phyloP scores from a whole-genome alignment of 2,329 filamentous ascomycete genomes.

The Simplicillium aogashimaense region DNA sequence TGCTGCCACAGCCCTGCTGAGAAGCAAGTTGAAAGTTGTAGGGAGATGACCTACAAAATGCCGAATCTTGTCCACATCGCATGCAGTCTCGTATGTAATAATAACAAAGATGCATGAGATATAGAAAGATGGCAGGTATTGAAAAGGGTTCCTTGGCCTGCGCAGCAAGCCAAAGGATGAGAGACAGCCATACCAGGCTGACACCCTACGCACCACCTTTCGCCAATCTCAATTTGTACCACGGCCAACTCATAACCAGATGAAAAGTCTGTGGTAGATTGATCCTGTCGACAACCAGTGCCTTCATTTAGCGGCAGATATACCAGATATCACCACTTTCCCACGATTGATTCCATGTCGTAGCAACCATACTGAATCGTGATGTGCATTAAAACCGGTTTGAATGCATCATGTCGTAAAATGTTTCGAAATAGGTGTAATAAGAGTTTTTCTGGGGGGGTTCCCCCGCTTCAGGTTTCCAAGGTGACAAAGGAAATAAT shows the following conservation, averaged over 20 bases:
- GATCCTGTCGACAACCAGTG: slow-evolving; percentile 35
- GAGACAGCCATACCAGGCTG: slow-evolving; percentile 5
- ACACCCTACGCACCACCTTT: slow-evolving; percentile 1
- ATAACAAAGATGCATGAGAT: background rate
- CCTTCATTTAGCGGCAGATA: slow-evolving; percentile 24
- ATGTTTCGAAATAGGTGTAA: background rate
- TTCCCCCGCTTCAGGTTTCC: too few species aligned
- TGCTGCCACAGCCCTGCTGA: background rate
- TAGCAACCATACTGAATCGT: slow-evolving; percentile 16
- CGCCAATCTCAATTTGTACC: slow-evolving; percentile 1
- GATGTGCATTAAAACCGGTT: slow-evolving; percentile 17
- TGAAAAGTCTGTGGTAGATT: slow-evolving; percentile 12
- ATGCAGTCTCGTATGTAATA: background rate
- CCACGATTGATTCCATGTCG: slow-evolving; percentile 22
- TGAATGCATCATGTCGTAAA: slow-evolving; percentile 8
- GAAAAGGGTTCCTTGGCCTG: slow-evolving; percentile 1
- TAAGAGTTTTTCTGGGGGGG: too few species aligned
- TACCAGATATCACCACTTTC: slow-evolving; percentile 27
- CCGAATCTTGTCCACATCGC: too few species aligned
- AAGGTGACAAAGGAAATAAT: too few species aligned
- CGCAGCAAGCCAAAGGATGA: slow-evolving; percentile 9
- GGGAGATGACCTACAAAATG: slow-evolving; percentile 7
- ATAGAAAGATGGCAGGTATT: too few species aligned
- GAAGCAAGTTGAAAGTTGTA: slow-evolving; percentile 2
- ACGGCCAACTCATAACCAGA: slow-evolving; percentile 6